Evolutionary conservation across 139 green algal genomes (phyloP), one percentile per base, ranked within the genome.

Genomic region (Coccomyxa sp.): DNA sequence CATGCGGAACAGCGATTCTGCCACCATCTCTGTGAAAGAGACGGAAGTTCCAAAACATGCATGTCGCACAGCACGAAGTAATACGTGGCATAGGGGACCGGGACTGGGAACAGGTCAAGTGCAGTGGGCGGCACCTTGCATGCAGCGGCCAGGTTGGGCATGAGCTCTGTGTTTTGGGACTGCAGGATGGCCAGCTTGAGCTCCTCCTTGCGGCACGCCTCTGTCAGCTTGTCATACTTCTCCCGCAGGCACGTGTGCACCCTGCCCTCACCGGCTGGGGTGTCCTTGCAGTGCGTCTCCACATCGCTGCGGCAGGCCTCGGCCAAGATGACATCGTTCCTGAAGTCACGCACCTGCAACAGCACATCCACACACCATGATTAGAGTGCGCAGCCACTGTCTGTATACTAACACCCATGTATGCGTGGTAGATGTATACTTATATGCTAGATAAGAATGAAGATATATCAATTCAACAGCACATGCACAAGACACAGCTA

Each of bases 191-290:
- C 83, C 68, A 95, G 71, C 81, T 91, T 89, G 84, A 90, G 81
- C 90, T 97, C 92, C 85, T 98, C 93, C 23, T 82, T 83, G n/a
- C 86, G 82, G 83, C 95, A 98, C 11, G 83, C 67, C 11, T 88
- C 77, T 21, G 60, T 88, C 13, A 98, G 88, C 83, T 95, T 77
- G 21, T 92, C 88, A 45, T 87, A 84, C 85, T 97, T 87, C 18
- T 89, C 75, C 0, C 91, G 90, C 83, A 98, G 88, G 90, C 95
- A 98, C 31, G 86, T 81, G 80, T 98, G 94, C 78, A 96, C 87
- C 58, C 88, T 86, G 51, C 91, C 92, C 68, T 95, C 86, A 10
- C 92, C 84, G 30, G 90, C 77, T 67, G 89, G 32, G 4, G 94
- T 83, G 25, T 87, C 77, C 7, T 66, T 67, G 88, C 94, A 97